Percentiles rank a stretch among this genome's conserved stretches.
Conservation (phyloP, 2,329 filamentous ascomycete species). For the Chrysosporium queenslandicum region DNA sequence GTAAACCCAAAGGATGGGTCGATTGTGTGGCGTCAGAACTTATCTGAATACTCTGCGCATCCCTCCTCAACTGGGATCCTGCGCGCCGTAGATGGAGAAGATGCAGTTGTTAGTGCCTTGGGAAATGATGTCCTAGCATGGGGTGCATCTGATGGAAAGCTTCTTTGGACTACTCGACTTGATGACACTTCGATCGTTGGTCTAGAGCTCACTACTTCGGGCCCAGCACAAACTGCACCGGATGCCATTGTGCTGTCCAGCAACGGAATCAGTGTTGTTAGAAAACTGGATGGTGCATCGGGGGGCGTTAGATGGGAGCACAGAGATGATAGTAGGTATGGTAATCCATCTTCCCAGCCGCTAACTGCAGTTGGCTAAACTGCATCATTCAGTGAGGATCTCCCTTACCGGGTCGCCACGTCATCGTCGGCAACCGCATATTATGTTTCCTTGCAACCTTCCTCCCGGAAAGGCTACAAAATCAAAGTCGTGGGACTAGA, state of each 20-base stretch:
- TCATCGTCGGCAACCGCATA: constrained; percentile 61
- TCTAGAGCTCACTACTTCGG: constrained; percentile 57
- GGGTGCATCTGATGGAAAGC: constrained; percentile 71
- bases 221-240: constrained; percentile 36
- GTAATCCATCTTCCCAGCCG: not conserved
- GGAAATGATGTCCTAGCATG: constrained; percentile 65
- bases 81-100: constrained; percentile 66
- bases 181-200: constrained; percentile 35
- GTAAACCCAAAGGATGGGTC: constrained; percentile 79
- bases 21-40: constrained; percentile 73
- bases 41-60: constrained; percentile 41
- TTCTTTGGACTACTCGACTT: constrained; percentile 62
- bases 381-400: constrained; percentile 47
- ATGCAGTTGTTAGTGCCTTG: constrained; percentile 63
- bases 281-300: constrained; percentile 60
- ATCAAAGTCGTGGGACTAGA: constrained; percentile 68
- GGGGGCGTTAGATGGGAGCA: constrained; percentile 73
- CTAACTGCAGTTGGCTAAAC: not conserved
- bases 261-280: constrained; percentile 48
- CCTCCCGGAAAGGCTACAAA: constrained; percentile 56
- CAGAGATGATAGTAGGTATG: constrained; percentile 49
- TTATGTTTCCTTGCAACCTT: constrained; percentile 63
- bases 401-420: constrained; percentile 64
- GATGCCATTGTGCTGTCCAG: constrained; percentile 62
- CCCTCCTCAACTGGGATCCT: constrained; percentile 38